Evolutionary conservation across 495 filamentous ascomycete genomes (phyloP).

Genomic region (Glarea lozoyensis): DNA sequence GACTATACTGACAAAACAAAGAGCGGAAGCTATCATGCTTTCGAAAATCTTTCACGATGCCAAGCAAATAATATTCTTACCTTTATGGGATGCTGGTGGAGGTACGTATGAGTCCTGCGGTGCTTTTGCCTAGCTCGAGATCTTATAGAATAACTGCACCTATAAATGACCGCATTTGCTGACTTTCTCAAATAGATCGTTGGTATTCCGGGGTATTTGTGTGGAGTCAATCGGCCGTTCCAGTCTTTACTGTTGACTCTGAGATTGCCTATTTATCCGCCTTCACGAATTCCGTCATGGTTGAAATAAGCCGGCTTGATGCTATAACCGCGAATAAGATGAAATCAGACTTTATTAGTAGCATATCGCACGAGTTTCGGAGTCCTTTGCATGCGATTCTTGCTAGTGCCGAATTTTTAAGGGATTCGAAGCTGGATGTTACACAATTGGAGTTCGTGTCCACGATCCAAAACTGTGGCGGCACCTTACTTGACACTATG

Average conservation of each 20-base stretch:
- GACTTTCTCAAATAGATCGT: no score
- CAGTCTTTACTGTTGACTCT: constrained; percentile 31
- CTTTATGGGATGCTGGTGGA: constrained; percentile 60
- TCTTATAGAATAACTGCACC: no score
- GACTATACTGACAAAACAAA: constrained; percentile 1
- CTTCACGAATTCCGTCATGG: constrained; percentile 42
- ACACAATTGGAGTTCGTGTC: constrained; percentile 45
- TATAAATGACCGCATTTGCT: no score
- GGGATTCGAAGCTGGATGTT: constrained; percentile 40
- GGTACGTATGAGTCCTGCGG: no score
- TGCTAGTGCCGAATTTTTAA: constrained; percentile 58
- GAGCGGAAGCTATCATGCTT: constrained; percentile 10
- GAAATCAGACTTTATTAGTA: constrained; percentile 62
- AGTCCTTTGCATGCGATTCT: constrained; percentile 54
- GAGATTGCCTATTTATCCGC: constrained; percentile 43
- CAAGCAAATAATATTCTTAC: constrained; percentile 45
- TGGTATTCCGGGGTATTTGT: no score
- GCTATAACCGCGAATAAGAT: constrained; percentile 31
- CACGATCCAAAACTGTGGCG: constrained; percentile 56
- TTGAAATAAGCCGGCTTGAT: constrained; percentile 44
- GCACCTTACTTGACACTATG: constrained; percentile 64
- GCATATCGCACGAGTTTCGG: constrained; percentile 69
- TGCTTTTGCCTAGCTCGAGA: no score
- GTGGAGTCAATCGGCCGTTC: constrained; percentile 41
- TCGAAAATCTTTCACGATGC: constrained; percentile 33